A percentile compares a stretch with the other conserved stretches of the same genome.
These are phyloP conservation scores for Psidium friedrichsthalianum DNA, from an alignment of 345 rosid genomes.

Conservation along the genomic window DNA sequence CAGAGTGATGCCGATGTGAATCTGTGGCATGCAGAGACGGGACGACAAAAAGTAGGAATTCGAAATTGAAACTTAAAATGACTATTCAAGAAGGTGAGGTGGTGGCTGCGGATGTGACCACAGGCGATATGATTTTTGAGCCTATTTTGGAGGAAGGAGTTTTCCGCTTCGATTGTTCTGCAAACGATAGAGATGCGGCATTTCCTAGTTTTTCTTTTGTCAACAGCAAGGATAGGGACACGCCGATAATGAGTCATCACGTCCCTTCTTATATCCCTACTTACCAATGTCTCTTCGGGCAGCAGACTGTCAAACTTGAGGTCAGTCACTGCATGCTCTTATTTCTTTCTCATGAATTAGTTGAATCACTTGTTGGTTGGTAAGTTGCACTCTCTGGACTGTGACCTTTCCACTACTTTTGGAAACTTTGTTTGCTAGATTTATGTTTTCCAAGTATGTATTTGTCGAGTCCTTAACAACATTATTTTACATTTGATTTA, in stretches of 20 bases:
- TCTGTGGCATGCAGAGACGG: constrained; percentile 29
- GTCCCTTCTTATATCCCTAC: constrained; percentile 50
- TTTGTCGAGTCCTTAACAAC: not conserved
- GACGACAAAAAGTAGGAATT: not conserved
- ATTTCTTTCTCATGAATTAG: not conserved
- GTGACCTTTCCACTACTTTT: not conserved
- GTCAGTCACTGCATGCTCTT: constrained; percentile 8
- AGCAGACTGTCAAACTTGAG: constrained; percentile 64
- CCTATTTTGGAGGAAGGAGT: constrained; percentile 65
- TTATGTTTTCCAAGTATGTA: not conserved
- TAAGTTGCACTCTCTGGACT: not conserved
- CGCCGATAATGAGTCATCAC: constrained; percentile 16
- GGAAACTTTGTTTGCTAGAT: not conserved
- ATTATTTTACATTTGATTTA: constrained; percentile 4
- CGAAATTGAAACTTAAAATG: constrained; percentile 22
- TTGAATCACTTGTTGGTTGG: not conserved
- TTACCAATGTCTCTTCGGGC: constrained; percentile 25
- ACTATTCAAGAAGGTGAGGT: constrained; percentile 14
- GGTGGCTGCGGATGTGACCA: constrained; percentile 12
- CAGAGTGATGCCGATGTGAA: not conserved
- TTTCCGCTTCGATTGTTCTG: constrained; percentile 69
- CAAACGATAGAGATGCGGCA: constrained; percentile 39
- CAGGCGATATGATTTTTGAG: constrained; percentile 51
- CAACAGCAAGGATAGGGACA: constrained; percentile 41
- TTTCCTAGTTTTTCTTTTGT: constrained; percentile 66